Evolutionary conservation across 352 stramenopile species (phyloP).

Genomic region (Phytophthora chlamydospora): DNA sequence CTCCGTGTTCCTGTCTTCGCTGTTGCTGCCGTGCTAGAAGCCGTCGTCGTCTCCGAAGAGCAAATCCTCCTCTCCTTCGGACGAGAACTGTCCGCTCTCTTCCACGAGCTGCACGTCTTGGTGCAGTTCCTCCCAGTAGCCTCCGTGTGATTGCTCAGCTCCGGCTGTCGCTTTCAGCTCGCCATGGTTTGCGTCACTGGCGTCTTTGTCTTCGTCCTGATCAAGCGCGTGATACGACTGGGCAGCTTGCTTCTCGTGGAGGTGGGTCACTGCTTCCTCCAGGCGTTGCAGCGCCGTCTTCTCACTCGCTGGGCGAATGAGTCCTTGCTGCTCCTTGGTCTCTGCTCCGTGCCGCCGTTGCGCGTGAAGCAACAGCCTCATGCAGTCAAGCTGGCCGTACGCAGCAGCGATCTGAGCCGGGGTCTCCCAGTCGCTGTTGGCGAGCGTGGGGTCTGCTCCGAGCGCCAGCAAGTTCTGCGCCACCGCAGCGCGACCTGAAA

Average conservation of each 20-base stretch:
- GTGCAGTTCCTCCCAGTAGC: constrained; percentile 76
- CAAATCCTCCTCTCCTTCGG: constrained; percentile 54
- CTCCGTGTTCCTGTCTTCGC: not conserved
- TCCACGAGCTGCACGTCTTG: constrained; percentile 78
- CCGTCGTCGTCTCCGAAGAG: constrained; percentile 17
- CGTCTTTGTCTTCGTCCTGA: constrained; percentile 5
- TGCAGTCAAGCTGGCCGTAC: constrained; percentile 55
- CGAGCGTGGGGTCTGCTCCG: constrained; percentile 49
- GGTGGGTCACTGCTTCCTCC: constrained; percentile 38
- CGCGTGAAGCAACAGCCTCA: constrained; percentile 44
- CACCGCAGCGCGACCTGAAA: constrained; percentile 48
- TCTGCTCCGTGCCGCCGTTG: constrained; percentile 20
- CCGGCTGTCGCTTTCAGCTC: not conserved
- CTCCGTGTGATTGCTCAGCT: constrained; percentile 27
- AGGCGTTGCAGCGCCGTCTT: constrained; percentile 29
- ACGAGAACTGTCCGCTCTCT: constrained; percentile 74
- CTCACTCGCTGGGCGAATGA: constrained; percentile 21
- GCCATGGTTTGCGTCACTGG: not conserved
- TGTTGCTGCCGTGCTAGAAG: constrained; percentile 1
- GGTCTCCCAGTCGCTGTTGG: constrained; percentile 69
- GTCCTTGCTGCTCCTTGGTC: constrained; percentile 15
- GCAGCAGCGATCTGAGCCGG: constrained; percentile 54
- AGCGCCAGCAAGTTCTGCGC: constrained; percentile 46
- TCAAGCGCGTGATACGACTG: constrained; percentile 33
- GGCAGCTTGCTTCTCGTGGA: constrained; percentile 41